Conservation (phyloP, 257 asterid species). For the Fraxinus americana region DNA sequence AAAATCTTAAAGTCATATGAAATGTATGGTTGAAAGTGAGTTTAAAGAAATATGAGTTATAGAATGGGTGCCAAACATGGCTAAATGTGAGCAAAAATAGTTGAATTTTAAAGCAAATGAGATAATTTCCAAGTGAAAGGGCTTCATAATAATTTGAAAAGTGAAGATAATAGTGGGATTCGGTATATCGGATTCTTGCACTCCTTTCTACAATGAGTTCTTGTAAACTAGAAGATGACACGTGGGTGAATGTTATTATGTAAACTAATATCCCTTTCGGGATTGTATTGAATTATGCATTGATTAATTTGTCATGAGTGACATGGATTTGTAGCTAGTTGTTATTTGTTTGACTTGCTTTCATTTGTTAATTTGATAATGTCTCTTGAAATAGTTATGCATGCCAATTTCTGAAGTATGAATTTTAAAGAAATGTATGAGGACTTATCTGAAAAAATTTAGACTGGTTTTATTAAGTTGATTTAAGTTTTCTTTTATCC, state of each 20-base stretch:
- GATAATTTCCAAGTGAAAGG: constrained; percentile 14
- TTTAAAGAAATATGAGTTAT: too few relatives aligned
- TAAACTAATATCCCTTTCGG: constrained; percentile 21
- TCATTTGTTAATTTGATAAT: constrained; percentile 14
- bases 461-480: neutral
- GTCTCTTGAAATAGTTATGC: neutral
- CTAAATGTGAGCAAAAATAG: neutral
- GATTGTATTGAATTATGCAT: constrained; percentile 4
- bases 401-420: neutral
- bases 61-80: too few relatives aligned
- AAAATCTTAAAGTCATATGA: too few relatives aligned
- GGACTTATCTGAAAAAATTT: constrained; percentile 5
- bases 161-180: neutral
- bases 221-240: constrained; percentile 22
- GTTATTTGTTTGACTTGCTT: constrained; percentile 20
- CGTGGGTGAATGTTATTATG: neutral
- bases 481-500: constrained; percentile 19
- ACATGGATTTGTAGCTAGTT: constrained; percentile 4
- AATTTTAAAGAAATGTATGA: neutral
- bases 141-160: neutral
- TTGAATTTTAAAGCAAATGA: neutral
- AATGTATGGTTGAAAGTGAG: too few relatives aligned
- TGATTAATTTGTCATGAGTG: constrained; percentile 6
- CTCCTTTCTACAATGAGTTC: neutral
- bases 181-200: neutral